Evolutionary conservation across 495 filamentous ascomycete genomes (phyloP).

Genomic region (Acidiella bohemica): DNA sequence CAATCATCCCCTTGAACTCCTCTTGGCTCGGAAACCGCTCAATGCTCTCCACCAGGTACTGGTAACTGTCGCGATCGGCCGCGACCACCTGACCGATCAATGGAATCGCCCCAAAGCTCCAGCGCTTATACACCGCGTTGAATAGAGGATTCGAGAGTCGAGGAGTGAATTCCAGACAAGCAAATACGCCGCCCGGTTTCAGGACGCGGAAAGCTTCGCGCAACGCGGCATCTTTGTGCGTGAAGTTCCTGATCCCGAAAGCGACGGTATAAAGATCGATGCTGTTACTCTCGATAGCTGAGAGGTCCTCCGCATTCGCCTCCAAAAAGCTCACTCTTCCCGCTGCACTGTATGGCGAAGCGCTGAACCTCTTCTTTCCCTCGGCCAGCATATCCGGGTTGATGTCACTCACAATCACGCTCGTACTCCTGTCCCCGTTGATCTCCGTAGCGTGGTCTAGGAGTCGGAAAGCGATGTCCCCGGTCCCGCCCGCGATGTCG

Average conservation of each 20-base stretch:
- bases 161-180: conserved; percentile 84
- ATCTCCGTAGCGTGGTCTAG: conserved; percentile 76
- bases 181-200: conserved; percentile 90
- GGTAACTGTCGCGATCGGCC: conserved; percentile 87
- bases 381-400: conserved; percentile 88
- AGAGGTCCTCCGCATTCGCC: conserved; percentile 76
- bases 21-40: conserved; percentile 79
- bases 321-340: conserved; percentile 62
- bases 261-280: conserved; percentile 95
- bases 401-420: conserved; percentile 86
- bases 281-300: conserved; percentile 45
- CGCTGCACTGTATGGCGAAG: conserved; percentile 42
- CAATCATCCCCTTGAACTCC: conserved; percentile 76
- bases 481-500: conserved; percentile 93
- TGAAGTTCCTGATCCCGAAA: conserved; percentile 96
- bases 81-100: conserved; percentile 92
- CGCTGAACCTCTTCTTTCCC: conserved; percentile 58
- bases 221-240: conserved; percentile 66
- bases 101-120: conserved; percentile 90
- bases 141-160: conserved; percentile 61
- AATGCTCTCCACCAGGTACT: conserved; percentile 97
- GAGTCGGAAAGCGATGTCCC: conserved; percentile 95
- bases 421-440: conserved; percentile 63
- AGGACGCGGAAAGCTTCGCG: conserved; percentile 73
- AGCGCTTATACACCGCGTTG: conserved; percentile 83